phyloP scores from a whole-genome alignment of 2,329 filamentous ascomycete genomes.

The Verticillium dahliae region DNA sequence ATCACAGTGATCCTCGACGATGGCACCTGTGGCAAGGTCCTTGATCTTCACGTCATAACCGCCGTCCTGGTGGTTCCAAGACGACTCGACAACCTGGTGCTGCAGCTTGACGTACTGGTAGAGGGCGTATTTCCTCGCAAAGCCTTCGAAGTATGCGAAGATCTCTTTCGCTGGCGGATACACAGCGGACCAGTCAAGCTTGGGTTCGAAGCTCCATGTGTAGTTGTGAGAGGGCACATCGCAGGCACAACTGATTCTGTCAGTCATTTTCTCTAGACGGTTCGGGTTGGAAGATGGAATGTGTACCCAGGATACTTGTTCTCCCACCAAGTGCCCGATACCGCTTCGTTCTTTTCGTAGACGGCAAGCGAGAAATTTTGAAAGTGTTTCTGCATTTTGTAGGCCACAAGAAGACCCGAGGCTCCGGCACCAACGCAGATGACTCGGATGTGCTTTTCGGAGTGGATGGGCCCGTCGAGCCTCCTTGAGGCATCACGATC shows the following conservation, averaged over 20 bases:
- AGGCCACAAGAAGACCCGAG: constrained; percentile 38
- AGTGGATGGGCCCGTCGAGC: constrained; percentile 5
- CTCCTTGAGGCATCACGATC: constrained; percentile 1
- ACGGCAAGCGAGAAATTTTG: constrained; percentile 25
- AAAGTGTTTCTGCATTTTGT: constrained; percentile 39
- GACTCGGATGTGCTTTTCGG: constrained; percentile 10
- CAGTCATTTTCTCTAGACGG: background rate
- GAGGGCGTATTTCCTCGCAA: constrained; percentile 31
- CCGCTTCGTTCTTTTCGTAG: constrained; percentile 50
- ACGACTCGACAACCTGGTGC: constrained; percentile 19
- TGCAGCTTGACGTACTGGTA: constrained; percentile 22
- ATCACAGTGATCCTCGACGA: constrained; percentile 31
- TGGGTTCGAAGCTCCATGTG: constrained; percentile 43
- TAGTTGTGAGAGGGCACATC: constrained; percentile 47
- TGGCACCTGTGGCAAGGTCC: constrained; percentile 18
- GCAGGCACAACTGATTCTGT: constrained; percentile 29
- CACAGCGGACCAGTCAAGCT: constrained; percentile 48
- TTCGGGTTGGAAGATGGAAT: background rate
- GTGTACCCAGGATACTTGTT: constrained; percentile 36
- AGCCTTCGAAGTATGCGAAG: constrained; percentile 35
- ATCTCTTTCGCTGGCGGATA: constrained; percentile 36
- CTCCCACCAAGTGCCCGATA: constrained; percentile 48
- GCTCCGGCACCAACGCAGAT: constrained; percentile 42
- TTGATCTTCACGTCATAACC: constrained; percentile 27
- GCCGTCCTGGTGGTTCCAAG: constrained; percentile 26